phyloP scores from a whole-genome alignment of 1,284 basidiomycete genomes.

The Ganoderma leucocontextum region DNA sequence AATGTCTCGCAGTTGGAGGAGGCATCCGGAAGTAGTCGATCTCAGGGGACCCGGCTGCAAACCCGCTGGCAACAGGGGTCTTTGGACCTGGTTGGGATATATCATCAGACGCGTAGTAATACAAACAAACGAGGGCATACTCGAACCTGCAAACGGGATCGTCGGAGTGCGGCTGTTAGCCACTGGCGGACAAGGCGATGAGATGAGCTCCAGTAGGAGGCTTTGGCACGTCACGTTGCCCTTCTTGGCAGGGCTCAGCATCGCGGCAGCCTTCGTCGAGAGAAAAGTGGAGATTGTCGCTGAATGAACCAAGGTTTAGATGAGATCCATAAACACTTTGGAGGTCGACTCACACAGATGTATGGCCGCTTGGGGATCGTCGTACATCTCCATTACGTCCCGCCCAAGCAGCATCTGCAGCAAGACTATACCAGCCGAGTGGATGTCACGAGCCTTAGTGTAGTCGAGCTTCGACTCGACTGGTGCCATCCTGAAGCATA shows the following conservation, averaged over 20 bases:
- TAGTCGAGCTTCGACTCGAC: constrained; percentile 76
- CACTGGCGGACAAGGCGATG: constrained; percentile 23
- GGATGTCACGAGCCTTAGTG: constrained; percentile 76
- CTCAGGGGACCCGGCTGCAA: constrained; percentile 61
- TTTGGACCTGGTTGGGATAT: constrained; percentile 37
- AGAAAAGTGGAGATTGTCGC: constrained; percentile 60
- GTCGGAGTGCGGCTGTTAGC: constrained; percentile 41
- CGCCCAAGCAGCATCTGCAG: constrained; percentile 81
- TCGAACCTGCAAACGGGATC: constrained; percentile 37
- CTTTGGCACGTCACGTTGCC: constrained; percentile 57
- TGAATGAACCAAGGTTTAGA: constrained; percentile 44
- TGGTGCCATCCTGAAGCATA: constrained; percentile 66
- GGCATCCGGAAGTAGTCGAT: constrained; percentile 62
- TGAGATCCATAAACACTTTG: background rate
- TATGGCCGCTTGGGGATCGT: constrained; percentile 45
- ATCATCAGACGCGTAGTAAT: constrained; percentile 33
- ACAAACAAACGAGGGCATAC: background rate
- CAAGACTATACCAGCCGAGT: constrained; percentile 75
- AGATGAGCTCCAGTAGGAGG: constrained; percentile 51
- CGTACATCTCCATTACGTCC: constrained; percentile 60
- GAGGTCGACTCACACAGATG: constrained; percentile 34
- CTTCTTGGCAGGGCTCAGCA: constrained; percentile 67
- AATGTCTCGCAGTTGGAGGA: constrained; percentile 52
- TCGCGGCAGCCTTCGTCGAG: constrained; percentile 58
- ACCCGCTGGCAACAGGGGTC: constrained; percentile 54